Evolutionary conservation across 176 grass and related monocot species (phyloP).

Genomic region (Metroxylon sagu): DNA sequence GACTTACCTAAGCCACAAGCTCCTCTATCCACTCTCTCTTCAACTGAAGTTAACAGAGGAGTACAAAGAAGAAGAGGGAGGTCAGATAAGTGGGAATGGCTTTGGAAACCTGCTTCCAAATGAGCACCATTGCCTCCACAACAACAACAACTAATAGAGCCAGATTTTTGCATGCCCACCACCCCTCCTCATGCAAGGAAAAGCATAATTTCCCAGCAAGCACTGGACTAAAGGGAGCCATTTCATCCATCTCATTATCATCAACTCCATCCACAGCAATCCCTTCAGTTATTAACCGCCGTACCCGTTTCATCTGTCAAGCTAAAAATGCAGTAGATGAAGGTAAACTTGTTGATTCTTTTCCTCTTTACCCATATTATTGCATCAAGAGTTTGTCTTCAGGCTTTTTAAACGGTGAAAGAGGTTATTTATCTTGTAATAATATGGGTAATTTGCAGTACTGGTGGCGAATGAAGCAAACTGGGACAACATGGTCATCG

Average conservation of each 20-base stretch:
- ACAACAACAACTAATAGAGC: conserved; percentile 22
- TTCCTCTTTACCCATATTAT: too few species aligned
- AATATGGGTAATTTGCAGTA: conserved; percentile 28
- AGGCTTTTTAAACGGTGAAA: too few species aligned
- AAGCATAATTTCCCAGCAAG: conserved; percentile 13
- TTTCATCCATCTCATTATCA: conserved; percentile 4
- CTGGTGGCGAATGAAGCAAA: conserved; percentile 56
- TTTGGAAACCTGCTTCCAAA: conserved; percentile 64
- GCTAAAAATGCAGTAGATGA: conserved; percentile 68
- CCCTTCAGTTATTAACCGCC: background rate
- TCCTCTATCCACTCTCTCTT: background rate
- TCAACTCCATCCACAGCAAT: too few species aligned
- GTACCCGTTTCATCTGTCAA: conserved; percentile 39
- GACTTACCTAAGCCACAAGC: too few species aligned
- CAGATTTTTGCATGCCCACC: conserved; percentile 42
- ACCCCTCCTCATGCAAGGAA: conserved; percentile 8
- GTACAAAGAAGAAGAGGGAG: background rate
- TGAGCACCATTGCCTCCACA: conserved; percentile 31
- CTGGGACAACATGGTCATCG: conserved; percentile 60
- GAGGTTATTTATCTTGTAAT: too few species aligned
- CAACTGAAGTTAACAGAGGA: background rate
- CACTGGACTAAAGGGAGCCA: background rate
- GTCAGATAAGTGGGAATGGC: conserved; percentile 33
- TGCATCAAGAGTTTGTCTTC: too few species aligned
- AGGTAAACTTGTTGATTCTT: conserved; percentile 28